Percentiles rank a stretch among this genome's conserved stretches.
Conservation (phyloP, 1,284 basidiomycete genomes). For the Meripilus lineatus region DNA sequence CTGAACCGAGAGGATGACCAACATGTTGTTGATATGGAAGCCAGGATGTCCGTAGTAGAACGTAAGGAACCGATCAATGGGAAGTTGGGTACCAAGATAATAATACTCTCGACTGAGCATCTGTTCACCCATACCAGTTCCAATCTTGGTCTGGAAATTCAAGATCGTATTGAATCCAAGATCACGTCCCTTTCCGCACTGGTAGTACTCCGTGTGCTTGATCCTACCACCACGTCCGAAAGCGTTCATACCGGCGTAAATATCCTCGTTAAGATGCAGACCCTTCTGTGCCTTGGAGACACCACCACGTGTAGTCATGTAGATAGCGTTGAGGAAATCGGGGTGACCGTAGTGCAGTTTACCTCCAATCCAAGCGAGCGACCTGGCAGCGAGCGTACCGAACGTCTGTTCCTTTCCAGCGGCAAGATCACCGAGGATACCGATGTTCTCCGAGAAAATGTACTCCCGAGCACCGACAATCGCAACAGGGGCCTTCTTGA, state of each 20-base stretch:
- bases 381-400: constrained; percentile 93
- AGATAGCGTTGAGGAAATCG: constrained; percentile 97
- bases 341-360: constrained; percentile 99
- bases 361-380: constrained; percentile 95
- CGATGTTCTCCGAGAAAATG: constrained; percentile 99
- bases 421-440: constrained; percentile 96
- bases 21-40: constrained; percentile 99
- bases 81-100: constrained; percentile 98
- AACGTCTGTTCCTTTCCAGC: constrained; percentile 99
- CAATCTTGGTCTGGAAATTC: constrained; percentile 99
- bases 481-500: constrained; percentile 86
- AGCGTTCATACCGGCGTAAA: constrained; percentile 98
- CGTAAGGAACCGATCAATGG: constrained; percentile 96
- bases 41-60: constrained; percentile 99
- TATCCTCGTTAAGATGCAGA: constrained; percentile 97
- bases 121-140: constrained; percentile 99
- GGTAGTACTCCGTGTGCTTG: constrained; percentile 99
- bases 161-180: constrained; percentile 98
- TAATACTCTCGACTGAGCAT: constrained; percentile 99
- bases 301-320: constrained; percentile 98
- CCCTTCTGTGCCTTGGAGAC: constrained; percentile 99
- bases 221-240: constrained; percentile 95
- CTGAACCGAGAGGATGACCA: constrained; percentile 93
- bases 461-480: constrained; percentile 99
- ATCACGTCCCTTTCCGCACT: constrained; percentile 98